A percentile compares a stretch with the other conserved stretches of the same genome.
Evolutionary conservation across 768 basidiomycete species (phyloP).

Genomic region (Boletus vinaceobasis): DNA sequence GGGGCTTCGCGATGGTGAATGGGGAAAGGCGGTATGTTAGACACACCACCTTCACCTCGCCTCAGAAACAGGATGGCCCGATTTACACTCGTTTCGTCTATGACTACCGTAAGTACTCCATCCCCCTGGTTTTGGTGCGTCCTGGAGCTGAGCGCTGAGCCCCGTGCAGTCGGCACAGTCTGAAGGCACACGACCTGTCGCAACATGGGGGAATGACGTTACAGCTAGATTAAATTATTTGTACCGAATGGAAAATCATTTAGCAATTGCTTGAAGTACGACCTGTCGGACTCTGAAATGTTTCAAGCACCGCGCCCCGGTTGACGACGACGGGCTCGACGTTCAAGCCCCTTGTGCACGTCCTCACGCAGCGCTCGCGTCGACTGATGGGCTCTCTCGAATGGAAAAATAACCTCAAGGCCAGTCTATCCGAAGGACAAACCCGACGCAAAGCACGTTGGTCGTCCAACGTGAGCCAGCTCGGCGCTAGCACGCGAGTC

Average conservation of each 20-base stretch:
- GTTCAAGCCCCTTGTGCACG: no score
- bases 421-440: no score
- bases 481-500: no score
- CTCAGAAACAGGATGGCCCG: slow-evolving; percentile 45
- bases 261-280: no score
- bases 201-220: not conserved
- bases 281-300: no score
- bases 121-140: not conserved
- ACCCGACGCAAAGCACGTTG: no score
- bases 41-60: slow-evolving; percentile 61
- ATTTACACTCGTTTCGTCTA: slow-evolving; percentile 59
- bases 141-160: slow-evolving; percentile 6
- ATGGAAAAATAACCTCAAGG: no score
- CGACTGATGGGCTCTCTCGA: no score
- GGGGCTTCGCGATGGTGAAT: slow-evolving; percentile 63
- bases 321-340: no score
- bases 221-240: not conserved
- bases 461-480: no score
- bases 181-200: slow-evolving; percentile 4
- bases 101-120: slow-evolving; percentile 55
- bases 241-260: not conserved
- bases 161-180: slow-evolving; percentile 13
- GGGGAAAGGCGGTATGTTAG: slow-evolving; percentile 60
- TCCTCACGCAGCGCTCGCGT: no score
- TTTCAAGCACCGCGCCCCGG: no score